Base-by-base conservation (phyloP, 192 early-diverging fungal genomes). In the Coemansia biformis region DNA sequence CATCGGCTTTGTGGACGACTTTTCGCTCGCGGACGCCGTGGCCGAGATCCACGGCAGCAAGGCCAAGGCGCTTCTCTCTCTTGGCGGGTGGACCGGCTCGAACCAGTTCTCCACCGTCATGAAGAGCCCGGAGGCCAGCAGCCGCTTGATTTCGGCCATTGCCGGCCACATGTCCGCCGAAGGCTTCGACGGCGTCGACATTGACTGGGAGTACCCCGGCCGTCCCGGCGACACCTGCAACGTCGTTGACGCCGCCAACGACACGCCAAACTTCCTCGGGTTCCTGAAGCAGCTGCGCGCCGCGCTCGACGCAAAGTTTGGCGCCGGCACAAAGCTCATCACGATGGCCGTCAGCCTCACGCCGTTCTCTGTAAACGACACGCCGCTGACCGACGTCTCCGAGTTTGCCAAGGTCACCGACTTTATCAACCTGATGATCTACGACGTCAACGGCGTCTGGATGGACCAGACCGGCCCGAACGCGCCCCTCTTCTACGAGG, bases 181-280 rank as follows among this genome's bases (percentile, higher is more conserved):
- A 28, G 40, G 69, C 11, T 59, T 83, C 4, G 83, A 85, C 58
- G 85, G 85, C 10, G 63, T 88, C 16, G 33, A 26, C n/a, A 36
- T 89, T 48, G 86, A 86, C 52, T 86, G 76, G 83, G 86, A 86
- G 44, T 86, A 80, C 48, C 86, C 78, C 6, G 74, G 75, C 8
- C 48, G 11, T 0, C 15, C 22, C n/a, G 76, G 73, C 6, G 38
- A 44, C 15, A 29, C 18, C 1, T 68, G 67, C 43, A 72, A 71
- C 30, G 45, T 16, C 0, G 35, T 77, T 31, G 81, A 83, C 43
- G 23, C 28, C 0, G 55, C 39, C 2, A 78, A 81, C 29, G 88
- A 90, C 51, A 67, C 78, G n/a, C 66, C 66, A 1, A 87, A 88
- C 62, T 85, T 74, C 49, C 56, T 81, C 13, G 44, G 13, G 11